Percentiles rank a stretch among this genome's conserved stretches.
Conservation (phyloP, 1,284 basidiomycete genomes). For the Clitocybe nebularis region DNA sequence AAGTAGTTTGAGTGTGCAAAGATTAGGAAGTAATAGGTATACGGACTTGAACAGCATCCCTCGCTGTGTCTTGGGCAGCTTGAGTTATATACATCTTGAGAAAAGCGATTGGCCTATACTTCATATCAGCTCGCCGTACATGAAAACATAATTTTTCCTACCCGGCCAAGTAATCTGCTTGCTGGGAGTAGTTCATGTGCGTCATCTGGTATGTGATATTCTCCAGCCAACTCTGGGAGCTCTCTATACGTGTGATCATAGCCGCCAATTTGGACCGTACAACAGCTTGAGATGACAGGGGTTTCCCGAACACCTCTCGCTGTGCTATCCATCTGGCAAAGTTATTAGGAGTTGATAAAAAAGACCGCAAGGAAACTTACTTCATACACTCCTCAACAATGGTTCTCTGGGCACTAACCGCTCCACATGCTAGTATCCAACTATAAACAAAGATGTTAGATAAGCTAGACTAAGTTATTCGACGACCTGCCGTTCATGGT, state of each 20-base stretch:
- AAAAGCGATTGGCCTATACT: slow-evolving; percentile 58
- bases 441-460: slow-evolving; percentile 6
- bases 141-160: slow-evolving; percentile 17
- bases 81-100: slow-evolving; percentile 55
- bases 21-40: not conserved
- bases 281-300: slow-evolving; percentile 66
- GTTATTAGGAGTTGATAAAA: not conserved
- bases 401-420: slow-evolving; percentile 41
- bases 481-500: slow-evolving; percentile 50
- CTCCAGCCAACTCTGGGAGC: slow-evolving; percentile 70
- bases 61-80: slow-evolving; percentile 49
- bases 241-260: slow-evolving; percentile 72
- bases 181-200: slow-evolving; percentile 43
- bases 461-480: not conserved
- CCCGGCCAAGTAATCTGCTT: slow-evolving; percentile 34
- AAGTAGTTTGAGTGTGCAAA: not conserved
- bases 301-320: slow-evolving; percentile 69
- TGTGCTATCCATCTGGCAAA: slow-evolving; percentile 50
- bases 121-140: too few relatives aligned
- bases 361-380: slow-evolving; percentile 24
- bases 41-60: slow-evolving; percentile 46
- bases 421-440: slow-evolving; percentile 24
- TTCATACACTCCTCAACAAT: slow-evolving; percentile 56
- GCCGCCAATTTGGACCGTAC: slow-evolving; percentile 68
- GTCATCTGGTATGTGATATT: slow-evolving; percentile 73